Evolutionary conservation across 2,329 filamentous ascomycete species (phyloP).

Genomic region (Sclerotinia trifoliorum): DNA sequence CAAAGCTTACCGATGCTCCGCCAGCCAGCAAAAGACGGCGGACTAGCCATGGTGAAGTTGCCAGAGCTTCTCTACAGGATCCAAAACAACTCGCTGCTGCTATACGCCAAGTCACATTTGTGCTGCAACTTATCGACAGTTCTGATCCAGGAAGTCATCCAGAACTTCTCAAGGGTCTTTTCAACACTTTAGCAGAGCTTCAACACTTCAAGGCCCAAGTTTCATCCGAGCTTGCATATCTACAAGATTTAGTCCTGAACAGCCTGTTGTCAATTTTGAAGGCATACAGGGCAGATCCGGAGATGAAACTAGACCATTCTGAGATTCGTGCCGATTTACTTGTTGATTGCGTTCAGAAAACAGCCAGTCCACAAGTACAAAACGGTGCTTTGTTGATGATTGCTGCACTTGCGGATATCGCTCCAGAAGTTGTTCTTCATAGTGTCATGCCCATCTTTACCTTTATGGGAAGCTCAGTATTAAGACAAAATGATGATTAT

Average conservation of each 20-base stretch:
- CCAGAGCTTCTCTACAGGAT: constrained; percentile 59
- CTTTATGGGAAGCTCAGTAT: constrained; percentile 89
- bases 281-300: constrained; percentile 62
- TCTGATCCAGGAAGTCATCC: constrained; percentile 74
- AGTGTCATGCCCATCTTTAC: constrained; percentile 99
- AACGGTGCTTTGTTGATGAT: constrained; percentile 87
- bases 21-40: constrained; percentile 77
- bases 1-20: constrained; percentile 68
- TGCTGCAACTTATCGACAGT: constrained; percentile 82
- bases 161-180: constrained; percentile 74
- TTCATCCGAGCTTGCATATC: constrained; percentile 83
- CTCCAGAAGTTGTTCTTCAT: constrained; percentile 88
- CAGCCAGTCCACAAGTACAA: constrained; percentile 88
- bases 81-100: constrained; percentile 64
- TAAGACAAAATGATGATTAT: constrained; percentile 93
- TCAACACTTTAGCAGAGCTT: constrained; percentile 80
- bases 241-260: constrained; percentile 80
- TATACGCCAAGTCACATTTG: constrained; percentile 77
- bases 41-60: constrained; percentile 69
- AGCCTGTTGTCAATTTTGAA: constrained; percentile 83
- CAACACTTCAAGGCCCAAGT: constrained; percentile 80
- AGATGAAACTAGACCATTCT: constrained; percentile 69
- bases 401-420: constrained; percentile 79
- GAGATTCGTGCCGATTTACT: constrained; percentile 85
- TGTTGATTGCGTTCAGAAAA: constrained; percentile 90